Conservation (phyloP, 2,329 filamentous ascomycete genomes). For the Trichoderma sp. region DNA sequence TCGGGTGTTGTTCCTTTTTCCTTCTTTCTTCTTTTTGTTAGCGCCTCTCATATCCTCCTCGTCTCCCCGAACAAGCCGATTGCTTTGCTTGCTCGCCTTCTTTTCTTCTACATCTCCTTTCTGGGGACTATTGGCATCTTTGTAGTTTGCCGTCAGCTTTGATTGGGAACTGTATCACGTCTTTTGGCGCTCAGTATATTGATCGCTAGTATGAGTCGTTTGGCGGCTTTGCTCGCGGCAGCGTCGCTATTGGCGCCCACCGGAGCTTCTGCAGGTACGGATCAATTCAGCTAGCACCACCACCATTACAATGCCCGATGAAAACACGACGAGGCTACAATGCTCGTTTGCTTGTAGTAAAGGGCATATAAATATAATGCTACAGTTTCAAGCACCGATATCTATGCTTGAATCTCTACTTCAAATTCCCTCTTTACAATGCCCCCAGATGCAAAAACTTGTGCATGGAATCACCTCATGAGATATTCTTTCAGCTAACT, state of each 20-base stretch:
- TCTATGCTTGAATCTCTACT: neutral
- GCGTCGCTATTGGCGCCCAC: conserved; percentile 25
- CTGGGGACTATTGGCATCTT: neutral
- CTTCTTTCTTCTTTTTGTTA: neutral
- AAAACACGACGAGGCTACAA: neutral
- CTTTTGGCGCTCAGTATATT: neutral
- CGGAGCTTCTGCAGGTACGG: conserved; percentile 30
- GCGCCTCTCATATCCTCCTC: neutral
- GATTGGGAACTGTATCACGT: neutral
- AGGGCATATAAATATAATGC: neutral
- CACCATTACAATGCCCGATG: neutral
- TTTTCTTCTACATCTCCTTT: neutral
- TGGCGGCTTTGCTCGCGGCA: conserved; percentile 31
- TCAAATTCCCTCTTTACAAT: neutral
- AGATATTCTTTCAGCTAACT: neutral
- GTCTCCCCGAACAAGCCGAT: neutral
- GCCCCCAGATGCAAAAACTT: neutral
- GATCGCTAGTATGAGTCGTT: conserved; percentile 20
- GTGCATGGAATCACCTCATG: neutral
- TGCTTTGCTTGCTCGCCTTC: neutral
- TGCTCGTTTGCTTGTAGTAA: neutral
- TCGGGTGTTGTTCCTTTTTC: neutral
- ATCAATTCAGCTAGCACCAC: conserved; percentile 12
- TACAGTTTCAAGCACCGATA: neutral
- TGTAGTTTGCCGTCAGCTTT: neutral